phyloP scores from a whole-genome alignment of 495 filamentous ascomycete species.

The Hypoxylon crocopeplum region DNA sequence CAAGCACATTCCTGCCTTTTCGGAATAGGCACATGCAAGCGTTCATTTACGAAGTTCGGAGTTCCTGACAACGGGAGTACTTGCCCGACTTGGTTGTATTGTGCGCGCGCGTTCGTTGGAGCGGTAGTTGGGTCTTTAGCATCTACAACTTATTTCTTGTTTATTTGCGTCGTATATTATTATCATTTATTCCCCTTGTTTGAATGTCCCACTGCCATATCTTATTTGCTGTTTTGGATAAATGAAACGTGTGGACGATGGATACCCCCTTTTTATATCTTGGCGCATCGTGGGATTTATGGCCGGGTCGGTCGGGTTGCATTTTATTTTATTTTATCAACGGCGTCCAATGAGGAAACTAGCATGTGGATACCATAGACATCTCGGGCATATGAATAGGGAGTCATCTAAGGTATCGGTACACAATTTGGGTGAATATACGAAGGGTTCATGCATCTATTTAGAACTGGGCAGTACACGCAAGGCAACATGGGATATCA shows the following conservation, averaged over 20 bases:
- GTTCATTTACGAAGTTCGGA: no score
- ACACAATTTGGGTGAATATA: conserved; percentile 12
- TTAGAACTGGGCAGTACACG: conserved; percentile 2
- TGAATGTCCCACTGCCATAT: no score
- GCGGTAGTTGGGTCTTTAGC: no score
- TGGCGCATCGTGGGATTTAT: conserved; percentile 9
- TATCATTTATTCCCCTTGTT: no score
- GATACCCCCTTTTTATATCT: conserved; percentile 34
- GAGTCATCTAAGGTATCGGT: conserved; percentile 15
- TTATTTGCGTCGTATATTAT: no score
- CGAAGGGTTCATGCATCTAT: conserved; percentile 6
- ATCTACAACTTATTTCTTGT: no score
- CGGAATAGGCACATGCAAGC: conserved; percentile 12
- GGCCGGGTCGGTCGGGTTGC: conserved; percentile 13
- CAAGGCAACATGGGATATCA: conserved; percentile 6
- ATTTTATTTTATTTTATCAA: conserved; percentile 14
- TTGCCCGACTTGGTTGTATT: no score
- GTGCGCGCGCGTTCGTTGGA: no score
- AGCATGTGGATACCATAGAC: conserved; percentile 20
- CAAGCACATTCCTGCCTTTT: conserved; percentile 21
- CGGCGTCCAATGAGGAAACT: conserved; percentile 26
- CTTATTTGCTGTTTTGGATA: conserved; percentile 17
- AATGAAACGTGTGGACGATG: conserved; percentile 22
- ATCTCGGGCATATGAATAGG: conserved; percentile 18
- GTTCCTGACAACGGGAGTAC: no score